A percentile compares a stretch with the other conserved stretches of the same genome.
These are phyloP conservation scores for Achlya hypogyna DNA, from an alignment of 352 stramenopile genomes.

Conservation along the genomic window DNA sequence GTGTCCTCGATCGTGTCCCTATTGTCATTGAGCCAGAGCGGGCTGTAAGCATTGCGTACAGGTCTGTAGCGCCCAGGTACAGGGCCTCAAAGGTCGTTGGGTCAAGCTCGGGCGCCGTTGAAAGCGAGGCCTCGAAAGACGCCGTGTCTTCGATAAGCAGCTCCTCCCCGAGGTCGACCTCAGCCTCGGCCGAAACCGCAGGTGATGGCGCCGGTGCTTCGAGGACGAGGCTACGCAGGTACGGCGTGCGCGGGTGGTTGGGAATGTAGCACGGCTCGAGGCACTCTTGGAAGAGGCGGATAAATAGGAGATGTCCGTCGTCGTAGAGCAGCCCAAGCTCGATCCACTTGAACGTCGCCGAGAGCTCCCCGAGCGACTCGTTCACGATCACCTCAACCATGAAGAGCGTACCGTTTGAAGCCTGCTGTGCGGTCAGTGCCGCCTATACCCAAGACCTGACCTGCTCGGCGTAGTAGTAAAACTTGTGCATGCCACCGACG, in stretches of 20 bases:
- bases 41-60: conserved; percentile 1
- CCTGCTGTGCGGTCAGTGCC: conserved; percentile 23
- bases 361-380: conserved; percentile 66
- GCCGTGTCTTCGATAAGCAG: conserved; percentile 30
- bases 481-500: conserved; percentile 66
- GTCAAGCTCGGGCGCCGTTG: conserved; percentile 1
- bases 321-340: conserved; percentile 79
- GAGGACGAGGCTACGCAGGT: conserved; percentile 12
- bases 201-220: conserved; percentile 6
- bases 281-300: conserved; percentile 69
- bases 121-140: conserved; percentile 6
- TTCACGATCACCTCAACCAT: conserved; percentile 72
- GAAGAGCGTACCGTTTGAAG: conserved; percentile 69
- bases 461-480: conserved; percentile 73
- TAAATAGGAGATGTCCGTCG: conserved; percentile 74
- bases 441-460: conserved; percentile 24
- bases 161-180: not conserved
- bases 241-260: conserved; percentile 19
- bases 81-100: conserved; percentile 27
- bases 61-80: not conserved
- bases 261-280: conserved; percentile 38
- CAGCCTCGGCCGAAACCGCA: not conserved
- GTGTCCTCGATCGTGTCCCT: conserved; percentile 13
- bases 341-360: conserved; percentile 83
- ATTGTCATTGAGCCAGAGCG: not conserved